phyloP scores from a whole-genome alignment of 2,329 filamentous ascomycete genomes.

The Rasamsonia emersonii region DNA sequence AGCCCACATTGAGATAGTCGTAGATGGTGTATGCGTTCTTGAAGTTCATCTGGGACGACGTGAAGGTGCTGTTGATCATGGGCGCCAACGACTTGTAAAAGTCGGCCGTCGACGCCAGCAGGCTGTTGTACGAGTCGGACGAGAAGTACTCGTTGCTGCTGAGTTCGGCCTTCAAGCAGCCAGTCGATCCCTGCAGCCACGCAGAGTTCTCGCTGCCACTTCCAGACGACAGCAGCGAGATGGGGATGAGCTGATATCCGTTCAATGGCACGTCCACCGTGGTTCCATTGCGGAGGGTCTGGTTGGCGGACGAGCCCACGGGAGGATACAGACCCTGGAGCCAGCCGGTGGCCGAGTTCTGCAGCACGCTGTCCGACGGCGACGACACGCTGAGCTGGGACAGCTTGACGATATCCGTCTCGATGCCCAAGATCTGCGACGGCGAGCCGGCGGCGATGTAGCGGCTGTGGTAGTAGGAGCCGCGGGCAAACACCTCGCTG shows the following conservation, averaged over 20 bases:
- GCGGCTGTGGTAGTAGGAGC: constrained; percentile 64
- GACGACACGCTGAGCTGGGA: constrained; percentile 65
- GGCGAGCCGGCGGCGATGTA: constrained; percentile 59
- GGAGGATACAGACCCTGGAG: constrained; percentile 83
- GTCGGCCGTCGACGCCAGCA: constrained; percentile 41
- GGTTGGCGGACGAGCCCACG: constrained; percentile 46
- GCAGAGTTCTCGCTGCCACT: constrained; percentile 50
- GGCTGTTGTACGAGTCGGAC: constrained; percentile 40
- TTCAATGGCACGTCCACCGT: constrained; percentile 58
- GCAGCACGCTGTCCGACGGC: constrained; percentile 67
- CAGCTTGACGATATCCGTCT: constrained; percentile 55
- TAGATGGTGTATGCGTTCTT: constrained; percentile 60
- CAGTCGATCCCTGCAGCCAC: constrained; percentile 52
- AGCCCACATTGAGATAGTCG: constrained; percentile 55
- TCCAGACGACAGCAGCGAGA: constrained; percentile 54
- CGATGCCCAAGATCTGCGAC: constrained; percentile 58
- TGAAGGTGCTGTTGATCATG: constrained; percentile 46
- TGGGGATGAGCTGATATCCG: constrained; percentile 77
- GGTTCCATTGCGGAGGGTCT: constrained; percentile 64
- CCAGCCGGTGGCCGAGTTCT: constrained; percentile 71
- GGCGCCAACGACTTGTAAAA: constrained; percentile 48
- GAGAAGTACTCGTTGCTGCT: constrained; percentile 53
- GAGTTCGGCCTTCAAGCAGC: constrained; percentile 46
- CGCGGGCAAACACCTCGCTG: constrained; percentile 62
- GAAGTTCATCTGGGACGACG: constrained; percentile 41